phyloP scores from a whole-genome alignment of 306 rosid genomes.

The Prunus mira region DNA sequence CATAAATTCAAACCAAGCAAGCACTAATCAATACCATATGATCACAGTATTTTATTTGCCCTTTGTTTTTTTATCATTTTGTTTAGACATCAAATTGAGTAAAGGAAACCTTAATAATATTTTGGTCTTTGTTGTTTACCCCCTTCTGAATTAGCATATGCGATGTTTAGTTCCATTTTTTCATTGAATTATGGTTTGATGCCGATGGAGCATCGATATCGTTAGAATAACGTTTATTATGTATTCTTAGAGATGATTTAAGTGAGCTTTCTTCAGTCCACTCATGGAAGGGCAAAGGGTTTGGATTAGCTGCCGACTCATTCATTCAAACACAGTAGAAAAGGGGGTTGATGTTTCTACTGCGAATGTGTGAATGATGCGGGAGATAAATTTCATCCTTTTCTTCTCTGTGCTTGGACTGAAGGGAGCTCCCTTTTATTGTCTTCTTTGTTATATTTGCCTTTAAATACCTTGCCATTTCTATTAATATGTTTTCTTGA shows the following conservation, averaged over 20 bases:
- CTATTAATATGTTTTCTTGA: background rate
- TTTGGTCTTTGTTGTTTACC: background rate
- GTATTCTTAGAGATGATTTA: constrained; percentile 26
- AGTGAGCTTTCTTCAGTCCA: constrained; percentile 97
- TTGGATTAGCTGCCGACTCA: constrained; percentile 92
- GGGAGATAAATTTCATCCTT: constrained; percentile 70
- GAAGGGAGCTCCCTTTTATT: constrained; percentile 96
- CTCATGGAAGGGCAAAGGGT: constrained; percentile 70
- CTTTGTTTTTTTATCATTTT: background rate
- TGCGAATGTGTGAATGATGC: constrained; percentile 92
- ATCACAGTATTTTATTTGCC: background rate
- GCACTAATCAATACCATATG: background rate
- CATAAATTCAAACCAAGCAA: background rate
- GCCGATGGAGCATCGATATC: background rate
- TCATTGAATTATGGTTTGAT: background rate
- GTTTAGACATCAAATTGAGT: background rate
- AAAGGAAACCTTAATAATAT: background rate
- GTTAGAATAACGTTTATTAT: background rate
- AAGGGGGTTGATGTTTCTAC: constrained; percentile 31
- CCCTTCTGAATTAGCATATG: background rate
- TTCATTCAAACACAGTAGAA: constrained; percentile 86
- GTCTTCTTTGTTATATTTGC: constrained; percentile 3
- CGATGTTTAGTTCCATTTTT: background rate
- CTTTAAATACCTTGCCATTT: background rate
- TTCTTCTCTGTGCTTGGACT: constrained; percentile 88